Evolutionary conservation across 2,329 filamentous ascomycete species (phyloP).

Genomic region (Beauveria scarabaeidicola): DNA sequence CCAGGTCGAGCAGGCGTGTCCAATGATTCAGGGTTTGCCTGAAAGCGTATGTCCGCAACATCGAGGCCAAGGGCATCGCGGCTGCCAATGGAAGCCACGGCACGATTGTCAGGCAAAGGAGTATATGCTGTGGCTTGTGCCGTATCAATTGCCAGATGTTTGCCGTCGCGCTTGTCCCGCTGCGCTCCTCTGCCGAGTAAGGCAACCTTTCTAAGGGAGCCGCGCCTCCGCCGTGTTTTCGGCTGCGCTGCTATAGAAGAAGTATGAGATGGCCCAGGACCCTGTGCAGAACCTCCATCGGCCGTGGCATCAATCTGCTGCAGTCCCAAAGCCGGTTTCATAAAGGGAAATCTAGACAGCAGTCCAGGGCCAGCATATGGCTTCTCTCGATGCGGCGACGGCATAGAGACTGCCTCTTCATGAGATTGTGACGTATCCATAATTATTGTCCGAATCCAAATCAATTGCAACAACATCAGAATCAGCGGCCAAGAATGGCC

Average conservation of each 20-base stretch:
- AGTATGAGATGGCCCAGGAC: neutral
- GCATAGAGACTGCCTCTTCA: neutral
- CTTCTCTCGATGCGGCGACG: neutral
- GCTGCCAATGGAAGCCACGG: constrained; percentile 1
- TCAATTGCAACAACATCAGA: neutral
- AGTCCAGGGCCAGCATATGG: constrained; percentile 42
- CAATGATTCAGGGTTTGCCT: neutral
- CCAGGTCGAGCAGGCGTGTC: too few relatives aligned
- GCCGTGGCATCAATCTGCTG: constrained; percentile 22
- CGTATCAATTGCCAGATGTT: constrained; percentile 35
- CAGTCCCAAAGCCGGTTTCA: constrained; percentile 38
- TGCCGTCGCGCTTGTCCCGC: constrained; percentile 48
- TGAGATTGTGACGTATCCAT: neutral
- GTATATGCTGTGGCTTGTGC: constrained; percentile 20
- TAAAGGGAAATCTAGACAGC: constrained; percentile 61
- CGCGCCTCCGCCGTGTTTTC: constrained; percentile 61
- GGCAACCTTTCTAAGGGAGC: constrained; percentile 80
- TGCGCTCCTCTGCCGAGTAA: constrained; percentile 66
- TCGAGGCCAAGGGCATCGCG: constrained; percentile 36
- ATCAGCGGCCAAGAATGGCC: neutral
- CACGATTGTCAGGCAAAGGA: neutral
- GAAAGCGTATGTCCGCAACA: constrained; percentile 28
- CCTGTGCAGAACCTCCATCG: constrained; percentile 19
- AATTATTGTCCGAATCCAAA: neutral
- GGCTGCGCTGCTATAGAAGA: constrained; percentile 28